Evolutionary conservation across 257 asterid genomes (phyloP).

Genomic region (Rubia yunnanensis): DNA sequence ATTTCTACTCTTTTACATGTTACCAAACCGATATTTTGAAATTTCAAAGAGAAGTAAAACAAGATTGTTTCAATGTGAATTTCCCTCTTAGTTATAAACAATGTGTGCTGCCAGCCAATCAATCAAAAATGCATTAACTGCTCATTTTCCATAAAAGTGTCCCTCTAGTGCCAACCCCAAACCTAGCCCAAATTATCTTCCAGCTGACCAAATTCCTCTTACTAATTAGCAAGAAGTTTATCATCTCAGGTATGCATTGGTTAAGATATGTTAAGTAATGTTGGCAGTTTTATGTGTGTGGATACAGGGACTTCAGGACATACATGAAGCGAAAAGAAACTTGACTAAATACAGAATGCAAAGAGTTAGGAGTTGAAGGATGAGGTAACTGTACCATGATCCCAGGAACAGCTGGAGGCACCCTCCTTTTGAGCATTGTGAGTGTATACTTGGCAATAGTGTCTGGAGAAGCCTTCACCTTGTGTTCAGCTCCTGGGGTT

Average conservation of each 20-base stretch:
- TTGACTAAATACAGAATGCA: background rate
- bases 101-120: background rate
- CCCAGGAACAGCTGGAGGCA: slow-evolving; percentile 93
- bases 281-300: background rate
- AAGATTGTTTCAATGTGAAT: background rate
- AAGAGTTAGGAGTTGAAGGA: background rate
- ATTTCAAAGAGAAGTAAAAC: background rate
- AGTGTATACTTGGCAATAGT: slow-evolving; percentile 76
- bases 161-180: background rate
- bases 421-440: slow-evolving; percentile 74
- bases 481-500: slow-evolving; percentile 95
- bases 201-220: background rate
- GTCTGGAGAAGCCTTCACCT: slow-evolving; percentile 75
- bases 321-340: background rate
- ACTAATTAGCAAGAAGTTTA: too few species aligned
- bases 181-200: background rate
- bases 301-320: background rate
- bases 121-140: background rate
- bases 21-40: background rate
- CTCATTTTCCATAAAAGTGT: background rate
- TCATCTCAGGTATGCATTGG: background rate
- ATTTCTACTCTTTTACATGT: background rate
- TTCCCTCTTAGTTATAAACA: background rate
- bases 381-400: slow-evolving; percentile 53
- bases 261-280: background rate